phyloP scores from a whole-genome alignment of 2,329 filamentous ascomycete genomes.

The Aspergillus sp. region DNA sequence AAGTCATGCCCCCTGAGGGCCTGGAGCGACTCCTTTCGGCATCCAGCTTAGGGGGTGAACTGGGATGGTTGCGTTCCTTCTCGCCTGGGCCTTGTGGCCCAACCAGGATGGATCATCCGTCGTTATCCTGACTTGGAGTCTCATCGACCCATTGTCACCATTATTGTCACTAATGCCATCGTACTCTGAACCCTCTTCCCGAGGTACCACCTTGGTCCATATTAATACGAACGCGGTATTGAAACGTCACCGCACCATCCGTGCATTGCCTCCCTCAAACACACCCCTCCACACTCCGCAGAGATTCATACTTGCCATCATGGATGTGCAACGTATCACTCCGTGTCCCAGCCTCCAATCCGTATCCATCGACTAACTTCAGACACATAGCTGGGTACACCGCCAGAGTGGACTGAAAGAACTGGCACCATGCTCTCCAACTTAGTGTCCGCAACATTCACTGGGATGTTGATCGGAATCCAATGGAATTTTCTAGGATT shows the following conservation, averaged over 20 bases:
- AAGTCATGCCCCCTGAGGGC: too few species aligned
- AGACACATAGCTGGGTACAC: constrained; percentile 3
- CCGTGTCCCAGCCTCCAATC: background rate
- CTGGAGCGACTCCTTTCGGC: background rate
- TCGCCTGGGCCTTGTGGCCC: background rate
- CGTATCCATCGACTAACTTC: constrained; percentile 3
- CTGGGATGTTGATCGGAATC: constrained; percentile 1
- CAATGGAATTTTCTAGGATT: constrained; percentile 1
- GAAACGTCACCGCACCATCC: background rate
- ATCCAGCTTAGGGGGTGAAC: background rate
- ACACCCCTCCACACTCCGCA: background rate
- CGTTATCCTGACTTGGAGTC: background rate
- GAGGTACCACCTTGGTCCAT: background rate
- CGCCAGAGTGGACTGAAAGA: background rate
- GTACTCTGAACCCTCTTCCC: background rate
- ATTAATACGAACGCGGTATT: constrained; percentile 1
- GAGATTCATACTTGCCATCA: background rate
- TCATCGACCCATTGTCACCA: background rate
- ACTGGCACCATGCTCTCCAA: background rate
- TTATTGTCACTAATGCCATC: background rate
- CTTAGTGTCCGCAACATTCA: background rate
- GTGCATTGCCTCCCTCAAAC: background rate
- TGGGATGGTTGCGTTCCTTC: background rate
- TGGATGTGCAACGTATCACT: constrained; percentile 3
- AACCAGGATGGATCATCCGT: constrained; percentile 1